Base-by-base conservation (phyloP, 78 protist species). In the Mantamonas sphyraenae region DNA sequence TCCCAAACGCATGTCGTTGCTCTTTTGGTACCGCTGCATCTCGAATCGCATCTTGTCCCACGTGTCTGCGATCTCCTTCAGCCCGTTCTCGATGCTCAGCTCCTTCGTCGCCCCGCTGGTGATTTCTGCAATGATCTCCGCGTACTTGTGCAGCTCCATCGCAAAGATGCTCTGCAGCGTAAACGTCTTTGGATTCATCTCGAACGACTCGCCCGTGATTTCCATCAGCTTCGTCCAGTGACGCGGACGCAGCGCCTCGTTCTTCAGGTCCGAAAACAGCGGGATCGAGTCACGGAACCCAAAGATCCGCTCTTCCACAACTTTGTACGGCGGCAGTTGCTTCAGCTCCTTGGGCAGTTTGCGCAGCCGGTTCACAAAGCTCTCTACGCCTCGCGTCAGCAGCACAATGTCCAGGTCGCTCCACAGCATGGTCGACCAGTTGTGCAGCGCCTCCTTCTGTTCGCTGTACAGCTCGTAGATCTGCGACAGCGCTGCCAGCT, bases 181-280 rank as follows among this genome's bases (percentile, higher is more conserved):
- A 53, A 89, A 80, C 24, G 68, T 67, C 61, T 12, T 68, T n/a
- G 64, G 64, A 59, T 66, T n/a, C 53, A 82, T 42, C 53, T 80
- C 82, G 30, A 82, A 77, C 35, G 42, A 0, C 45, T 30, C 30
- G 33, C 82, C 83, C 10, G 97, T 90, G 20, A 42, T 31, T 2
- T 73, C 82, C 77, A 70, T 74, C 28, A 92, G 65, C 39, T 75
- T 28, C 50, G 62, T 2, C 94, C 94, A 92, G 61, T 92, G 97
- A 16, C 97, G 78, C n/a, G 43, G 70, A 10, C 88, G 76, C 34
- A 92, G 81, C n/a, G 94, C 77, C 14, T 81, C 90, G 59, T 35
- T 60, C 58, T 76, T 86, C n/a, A 92, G 81, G n/a, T 65, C 24
- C 59, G 17, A 20, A 28, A 92, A 9, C 62, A 93, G 73, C 33